These are phyloP conservation scores for Linnemannia hyalina DNA, from an alignment of 192 early-diverging fungal species.

Conservation along the genomic window DNA sequence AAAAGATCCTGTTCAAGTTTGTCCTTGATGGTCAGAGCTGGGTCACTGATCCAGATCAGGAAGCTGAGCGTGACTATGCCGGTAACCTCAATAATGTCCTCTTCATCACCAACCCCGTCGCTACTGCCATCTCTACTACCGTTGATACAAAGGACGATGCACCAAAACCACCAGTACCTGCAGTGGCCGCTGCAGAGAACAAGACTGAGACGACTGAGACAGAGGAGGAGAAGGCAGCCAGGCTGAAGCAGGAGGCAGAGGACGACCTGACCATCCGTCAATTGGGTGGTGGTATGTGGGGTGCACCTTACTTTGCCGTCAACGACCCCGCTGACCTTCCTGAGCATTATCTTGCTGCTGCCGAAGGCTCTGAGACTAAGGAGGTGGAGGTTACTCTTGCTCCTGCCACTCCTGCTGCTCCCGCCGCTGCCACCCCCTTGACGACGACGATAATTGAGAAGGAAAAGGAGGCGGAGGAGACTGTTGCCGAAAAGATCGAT, in stretches of 20 bases:
- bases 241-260: conserved; percentile 35
- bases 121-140: not conserved
- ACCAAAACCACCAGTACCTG: not conserved
- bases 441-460: not conserved
- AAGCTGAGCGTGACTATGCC: conserved; percentile 26
- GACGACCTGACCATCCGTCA: conserved; percentile 41
- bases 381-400: not conserved
- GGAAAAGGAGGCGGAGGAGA: not conserved
- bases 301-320: conserved; percentile 31
- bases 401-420: not conserved
- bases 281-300: conserved; percentile 41
- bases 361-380: not conserved
- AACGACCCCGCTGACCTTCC: conserved; percentile 33
- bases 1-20: conserved; percentile 52
- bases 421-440: not conserved
- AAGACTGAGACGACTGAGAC: conserved; percentile 8
- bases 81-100: conserved; percentile 51
- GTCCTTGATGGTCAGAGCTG: conserved; percentile 35
- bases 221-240: conserved; percentile 26
- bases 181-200: not conserved
- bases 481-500: not conserved
- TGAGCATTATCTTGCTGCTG: conserved; percentile 30
- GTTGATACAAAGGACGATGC: not conserved
- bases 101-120: not conserved
- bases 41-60: conserved; percentile 47